Evolutionary conservation across 495 filamentous ascomycete species (phyloP).

Genomic region (Haplographium delicatum): DNA sequence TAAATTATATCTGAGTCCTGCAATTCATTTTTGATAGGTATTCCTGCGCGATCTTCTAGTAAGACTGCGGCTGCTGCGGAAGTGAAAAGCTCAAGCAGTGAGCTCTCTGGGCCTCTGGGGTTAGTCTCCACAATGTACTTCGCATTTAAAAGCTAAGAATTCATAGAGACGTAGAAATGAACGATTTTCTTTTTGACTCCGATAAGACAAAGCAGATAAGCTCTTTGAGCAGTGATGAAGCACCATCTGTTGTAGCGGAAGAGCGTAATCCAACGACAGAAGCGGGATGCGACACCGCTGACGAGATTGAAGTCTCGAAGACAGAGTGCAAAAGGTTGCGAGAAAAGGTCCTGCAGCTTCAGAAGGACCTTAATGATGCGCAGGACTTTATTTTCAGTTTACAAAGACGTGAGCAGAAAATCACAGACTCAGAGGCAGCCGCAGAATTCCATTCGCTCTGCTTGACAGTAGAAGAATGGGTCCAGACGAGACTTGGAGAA

Average conservation of each 20-base stretch:
- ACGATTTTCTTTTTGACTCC: no score
- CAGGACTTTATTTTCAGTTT: conserved; percentile 11
- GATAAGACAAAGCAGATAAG: neutral
- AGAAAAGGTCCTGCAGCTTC: neutral
- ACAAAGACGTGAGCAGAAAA: neutral
- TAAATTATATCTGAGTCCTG: no score
- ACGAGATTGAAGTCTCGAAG: neutral
- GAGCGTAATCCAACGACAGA: neutral
- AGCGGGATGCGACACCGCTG: neutral
- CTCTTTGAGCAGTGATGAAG: neutral
- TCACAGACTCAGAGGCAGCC: conserved; percentile 8
- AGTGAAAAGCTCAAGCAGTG: neutral
- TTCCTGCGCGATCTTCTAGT: neutral
- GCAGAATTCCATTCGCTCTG: conserved; percentile 8
- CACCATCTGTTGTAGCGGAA: neutral
- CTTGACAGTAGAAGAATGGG: conserved; percentile 10
- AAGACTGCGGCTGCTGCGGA: neutral
- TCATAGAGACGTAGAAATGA: no score
- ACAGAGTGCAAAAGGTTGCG: neutral
- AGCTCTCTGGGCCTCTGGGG: neutral
- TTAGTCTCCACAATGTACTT: no score
- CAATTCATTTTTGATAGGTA: no score
- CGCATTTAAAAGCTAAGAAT: no score
- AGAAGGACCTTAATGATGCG: conserved; percentile 1
- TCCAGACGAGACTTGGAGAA: neutral